Evolutionary conservation across 805 yeast genomes (phyloP), one percentile per base, ranked within the genome.

Genomic region (Candida yuanshanica): DNA sequence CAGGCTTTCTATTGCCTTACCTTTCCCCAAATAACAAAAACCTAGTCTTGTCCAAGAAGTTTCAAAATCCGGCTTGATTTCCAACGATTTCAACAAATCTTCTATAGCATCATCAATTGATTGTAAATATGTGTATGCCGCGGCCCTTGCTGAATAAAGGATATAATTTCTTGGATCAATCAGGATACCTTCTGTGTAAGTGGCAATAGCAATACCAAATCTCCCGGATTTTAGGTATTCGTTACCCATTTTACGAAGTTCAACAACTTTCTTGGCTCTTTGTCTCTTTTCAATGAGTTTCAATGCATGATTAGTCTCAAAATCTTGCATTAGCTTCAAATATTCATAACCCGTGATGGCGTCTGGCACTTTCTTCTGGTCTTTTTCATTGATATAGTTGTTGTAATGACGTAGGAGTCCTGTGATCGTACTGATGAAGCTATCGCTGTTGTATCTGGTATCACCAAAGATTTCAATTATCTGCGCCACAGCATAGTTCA

Each of bases 31-130:
- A 23, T 54, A 53, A 38, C 62, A 44, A 42, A 61, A 69, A 3
- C 59, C 75, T 6, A 67, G 43, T 38, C 72, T 55, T 18, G 68
- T 57, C 50, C 65, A 58, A 13, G 68, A 65, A n/a, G 69, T 65
- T 23, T 68, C 59, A 45, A 59, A 66, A 6, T 52, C 55, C 0
- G 68, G 64, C 18, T 60, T 56, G 1, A 65, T 33, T 11, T 51
- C 52, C 6, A 61, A 42, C 5, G 72, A 62, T 21, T 48, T 59
- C 18, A 44, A 23, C 23, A 67, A 46, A 46, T 69, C 75, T 6
- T 43, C 47, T 23, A 62, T 60, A 1, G 74, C 70, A 29, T 59
- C 62, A 2, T 62, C 60, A 43, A 55, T 54, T 12, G 60, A 46
- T 21, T 63, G 65, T 37, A 66, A 43, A 27, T 60, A 58, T 20